A percentile compares a stretch with the other conserved stretches of the same genome.
Evolutionary conservation across 768 basidiomycete genomes (phyloP).

Genomic region (Hygrocybe coccinea): DNA sequence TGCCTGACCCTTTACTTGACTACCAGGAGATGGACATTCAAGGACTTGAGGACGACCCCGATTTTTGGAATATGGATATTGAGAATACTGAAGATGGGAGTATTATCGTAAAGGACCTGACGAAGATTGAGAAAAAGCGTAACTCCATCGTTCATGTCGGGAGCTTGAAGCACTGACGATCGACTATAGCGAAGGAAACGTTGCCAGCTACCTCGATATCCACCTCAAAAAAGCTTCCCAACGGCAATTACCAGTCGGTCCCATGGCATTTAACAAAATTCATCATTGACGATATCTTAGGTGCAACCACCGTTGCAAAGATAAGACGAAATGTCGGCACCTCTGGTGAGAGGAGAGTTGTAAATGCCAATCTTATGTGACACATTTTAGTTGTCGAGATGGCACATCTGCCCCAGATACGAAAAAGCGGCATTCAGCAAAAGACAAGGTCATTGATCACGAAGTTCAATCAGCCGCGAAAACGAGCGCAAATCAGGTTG

Average conservation of each 20-base stretch:
- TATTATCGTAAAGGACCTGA: slow-evolving; percentile 33
- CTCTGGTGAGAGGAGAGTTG: slow-evolving; percentile 50
- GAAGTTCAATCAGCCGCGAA: slow-evolving; percentile 12
- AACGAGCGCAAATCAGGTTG: slow-evolving; percentile 23
- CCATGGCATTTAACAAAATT: background rate
- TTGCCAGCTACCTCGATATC: slow-evolving; percentile 3
- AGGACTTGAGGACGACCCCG: slow-evolving; percentile 62
- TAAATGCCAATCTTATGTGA: background rate
- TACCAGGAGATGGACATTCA: slow-evolving; percentile 61
- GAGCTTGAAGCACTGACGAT: background rate
- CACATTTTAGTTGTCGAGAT: slow-evolving; percentile 60
- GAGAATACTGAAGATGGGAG: slow-evolving; percentile 34
- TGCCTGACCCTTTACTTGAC: background rate
- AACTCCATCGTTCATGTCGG: background rate
- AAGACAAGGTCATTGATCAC: slow-evolving; percentile 40
- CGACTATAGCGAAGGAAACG: background rate
- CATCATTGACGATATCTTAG: slow-evolving; percentile 31
- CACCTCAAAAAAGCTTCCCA: slow-evolving; percentile 41
- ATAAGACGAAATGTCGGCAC: slow-evolving; percentile 72
- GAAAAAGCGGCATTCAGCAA: background rate
- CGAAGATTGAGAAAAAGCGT: slow-evolving; percentile 22
- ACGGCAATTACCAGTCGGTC: slow-evolving; percentile 61
- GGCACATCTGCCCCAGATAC: slow-evolving; percentile 36
- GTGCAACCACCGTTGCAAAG: slow-evolving; percentile 78
- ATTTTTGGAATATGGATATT: slow-evolving; percentile 60